These are phyloP conservation scores for Wickerhamiella azyma DNA, from an alignment of 805 yeast species.

Conservation along the genomic window DNA sequence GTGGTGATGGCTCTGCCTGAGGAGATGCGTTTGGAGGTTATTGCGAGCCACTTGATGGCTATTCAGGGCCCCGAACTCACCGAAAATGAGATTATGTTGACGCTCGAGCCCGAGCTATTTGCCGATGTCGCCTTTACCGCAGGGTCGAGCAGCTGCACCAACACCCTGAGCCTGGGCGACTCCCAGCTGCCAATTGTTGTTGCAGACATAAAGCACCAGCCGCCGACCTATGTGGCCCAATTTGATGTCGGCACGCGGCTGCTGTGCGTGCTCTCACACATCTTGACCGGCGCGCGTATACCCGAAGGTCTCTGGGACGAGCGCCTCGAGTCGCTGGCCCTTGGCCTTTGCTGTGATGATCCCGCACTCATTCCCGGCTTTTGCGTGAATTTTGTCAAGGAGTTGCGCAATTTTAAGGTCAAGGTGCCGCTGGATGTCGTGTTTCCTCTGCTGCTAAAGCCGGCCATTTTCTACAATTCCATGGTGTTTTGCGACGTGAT, in stretches of 20 bases:
- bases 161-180: not conserved
- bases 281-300: not conserved
- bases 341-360: not conserved
- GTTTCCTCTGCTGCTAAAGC: not conserved
- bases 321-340: not conserved
- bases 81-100: not conserved
- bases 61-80: not conserved
- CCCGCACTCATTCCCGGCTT: not conserved
- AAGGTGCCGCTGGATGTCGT: not conserved
- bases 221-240: not conserved
- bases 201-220: too few relatives aligned
- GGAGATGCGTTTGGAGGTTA: not conserved
- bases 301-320: not conserved
- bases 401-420: not conserved
- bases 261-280: not conserved
- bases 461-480: not conserved
- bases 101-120: not conserved
- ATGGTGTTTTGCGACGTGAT: not conserved
- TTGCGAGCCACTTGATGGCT: not conserved
- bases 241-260: not conserved
- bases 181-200: too few relatives aligned
- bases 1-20: slow-evolving; percentile 2
- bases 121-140: not conserved
- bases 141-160: not conserved
- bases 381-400: not conserved